Evolutionary conservation across 495 filamentous ascomycete genomes (phyloP).

Genomic region (Aspergillus ellipticus): DNA sequence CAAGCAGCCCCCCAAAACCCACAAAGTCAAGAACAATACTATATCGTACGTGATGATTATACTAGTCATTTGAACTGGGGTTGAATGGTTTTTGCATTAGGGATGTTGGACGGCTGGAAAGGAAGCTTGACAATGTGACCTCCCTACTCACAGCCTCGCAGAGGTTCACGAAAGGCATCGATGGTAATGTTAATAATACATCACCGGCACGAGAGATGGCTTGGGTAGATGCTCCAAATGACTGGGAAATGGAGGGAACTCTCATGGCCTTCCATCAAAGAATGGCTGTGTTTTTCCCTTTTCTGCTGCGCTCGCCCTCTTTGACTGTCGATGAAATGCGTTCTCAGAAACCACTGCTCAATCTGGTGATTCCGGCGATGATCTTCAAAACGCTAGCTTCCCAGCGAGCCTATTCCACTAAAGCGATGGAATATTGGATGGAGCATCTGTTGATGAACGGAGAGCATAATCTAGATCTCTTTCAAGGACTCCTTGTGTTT

Average conservation of each 20-base stretch:
- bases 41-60: neutral
- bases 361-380: neutral
- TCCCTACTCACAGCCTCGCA: neutral
- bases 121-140: neutral
- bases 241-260: neutral
- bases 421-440: neutral
- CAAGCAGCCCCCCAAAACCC: neutral
- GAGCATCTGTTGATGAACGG: neutral
- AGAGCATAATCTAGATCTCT: neutral
- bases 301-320: neutral
- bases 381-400: neutral
- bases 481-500: neutral
- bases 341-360: neutral
- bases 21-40: neutral
- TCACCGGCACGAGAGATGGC: neutral
- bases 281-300: neutral
- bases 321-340: neutral
- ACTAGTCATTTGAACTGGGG: neutral
- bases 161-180: neutral
- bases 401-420: neutral
- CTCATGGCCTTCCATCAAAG: neutral
- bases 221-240: neutral
- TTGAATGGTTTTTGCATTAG: neutral
- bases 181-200: no score
- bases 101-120: neutral